Conservation (phyloP, 2,329 filamentous ascomycete species). For the Penicillium sp. region DNA sequence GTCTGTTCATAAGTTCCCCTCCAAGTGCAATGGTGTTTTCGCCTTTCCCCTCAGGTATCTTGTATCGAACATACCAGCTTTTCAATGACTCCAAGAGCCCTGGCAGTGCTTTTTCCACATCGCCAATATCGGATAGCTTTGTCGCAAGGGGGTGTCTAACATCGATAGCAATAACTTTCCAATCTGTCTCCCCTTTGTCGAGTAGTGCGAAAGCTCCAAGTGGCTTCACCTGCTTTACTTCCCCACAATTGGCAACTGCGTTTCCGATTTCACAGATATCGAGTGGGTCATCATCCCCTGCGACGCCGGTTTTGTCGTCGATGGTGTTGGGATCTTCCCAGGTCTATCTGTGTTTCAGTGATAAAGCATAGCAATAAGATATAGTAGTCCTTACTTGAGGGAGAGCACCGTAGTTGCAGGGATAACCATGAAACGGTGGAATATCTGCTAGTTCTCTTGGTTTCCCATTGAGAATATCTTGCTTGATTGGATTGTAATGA, state of each 20-base stretch:
- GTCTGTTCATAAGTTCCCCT: background rate
- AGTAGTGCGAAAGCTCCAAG: conserved; percentile 90
- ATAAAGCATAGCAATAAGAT: background rate
- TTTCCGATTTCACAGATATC: conserved; percentile 94
- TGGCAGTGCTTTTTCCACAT: conserved; percentile 85
- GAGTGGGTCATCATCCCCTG: conserved; percentile 90
- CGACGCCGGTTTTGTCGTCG: conserved; percentile 90
- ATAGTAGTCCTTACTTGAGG: conserved; percentile 59
- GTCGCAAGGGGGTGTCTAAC: conserved; percentile 75
- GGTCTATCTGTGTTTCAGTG: conserved; percentile 53
- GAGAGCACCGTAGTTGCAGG: conserved; percentile 96
- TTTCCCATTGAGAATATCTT: background rate
- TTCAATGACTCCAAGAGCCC: conserved; percentile 77
- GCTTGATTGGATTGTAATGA: background rate
- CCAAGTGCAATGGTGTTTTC: background rate
- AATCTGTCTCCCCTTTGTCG: conserved; percentile 93
- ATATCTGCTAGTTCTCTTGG: background rate
- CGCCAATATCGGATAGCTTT: conserved; percentile 88
- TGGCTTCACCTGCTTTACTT: conserved; percentile 94
- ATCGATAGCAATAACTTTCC: conserved; percentile 95
- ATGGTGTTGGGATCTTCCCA: conserved; percentile 87
- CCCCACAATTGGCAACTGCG: conserved; percentile 77
- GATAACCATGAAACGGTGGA: conserved; percentile 49
- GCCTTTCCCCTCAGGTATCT: conserved; percentile 58
- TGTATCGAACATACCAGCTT: conserved; percentile 98